phyloP scores from a whole-genome alignment of 2,329 filamentous ascomycete species.

The Colletotrichum sp. region DNA sequence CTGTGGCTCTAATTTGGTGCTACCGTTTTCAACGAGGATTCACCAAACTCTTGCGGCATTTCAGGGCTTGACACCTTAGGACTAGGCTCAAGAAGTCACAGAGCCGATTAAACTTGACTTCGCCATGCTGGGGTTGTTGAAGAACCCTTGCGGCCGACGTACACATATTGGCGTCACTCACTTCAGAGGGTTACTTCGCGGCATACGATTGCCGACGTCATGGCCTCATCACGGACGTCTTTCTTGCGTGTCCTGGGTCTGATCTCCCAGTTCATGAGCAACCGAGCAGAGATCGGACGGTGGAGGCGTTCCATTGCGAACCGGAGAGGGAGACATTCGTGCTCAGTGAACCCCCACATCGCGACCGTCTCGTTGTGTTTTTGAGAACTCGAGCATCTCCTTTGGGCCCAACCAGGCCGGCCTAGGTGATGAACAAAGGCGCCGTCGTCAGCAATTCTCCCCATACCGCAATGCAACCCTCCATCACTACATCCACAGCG shows the following conservation, averaged over 20 bases:
- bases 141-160: background rate
- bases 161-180: background rate
- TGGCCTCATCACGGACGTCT: background rate
- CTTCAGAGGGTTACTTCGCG: background rate
- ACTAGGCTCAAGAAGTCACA: background rate
- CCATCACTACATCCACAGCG: background rate
- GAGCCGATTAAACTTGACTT: background rate
- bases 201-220: background rate
- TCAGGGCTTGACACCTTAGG: background rate
- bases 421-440: background rate
- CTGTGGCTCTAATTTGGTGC: background rate
- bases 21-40: background rate
- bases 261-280: background rate
- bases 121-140: background rate
- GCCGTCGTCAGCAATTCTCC: background rate
- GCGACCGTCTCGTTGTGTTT: background rate
- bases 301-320: background rate
- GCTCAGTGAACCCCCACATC: background rate
- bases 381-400: background rate
- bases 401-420: background rate
- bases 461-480: constrained; percentile 1
- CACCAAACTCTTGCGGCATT: background rate
- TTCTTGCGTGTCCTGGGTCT: background rate
- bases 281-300: background rate
- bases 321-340: background rate